Evolutionary conservation across 768 basidiomycete species (phyloP).

Genomic region (Suillus americanus): DNA sequence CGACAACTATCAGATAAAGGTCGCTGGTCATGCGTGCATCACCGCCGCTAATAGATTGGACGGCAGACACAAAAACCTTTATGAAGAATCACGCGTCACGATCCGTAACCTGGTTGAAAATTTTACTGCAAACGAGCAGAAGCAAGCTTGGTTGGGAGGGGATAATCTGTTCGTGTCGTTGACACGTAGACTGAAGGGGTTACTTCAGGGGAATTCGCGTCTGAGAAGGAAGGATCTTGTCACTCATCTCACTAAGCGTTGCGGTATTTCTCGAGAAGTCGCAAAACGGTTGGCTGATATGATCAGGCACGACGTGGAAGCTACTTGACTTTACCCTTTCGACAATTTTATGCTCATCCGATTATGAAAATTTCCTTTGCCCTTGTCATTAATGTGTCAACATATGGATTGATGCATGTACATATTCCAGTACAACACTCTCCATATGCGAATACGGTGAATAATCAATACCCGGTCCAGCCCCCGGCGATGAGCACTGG

Average conservation of each 20-base stretch:
- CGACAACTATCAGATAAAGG: constrained; percentile 22
- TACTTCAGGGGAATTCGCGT: constrained; percentile 13
- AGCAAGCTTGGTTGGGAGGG: constrained; percentile 9
- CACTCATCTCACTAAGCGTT: constrained; percentile 23
- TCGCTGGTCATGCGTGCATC: constrained; percentile 32
- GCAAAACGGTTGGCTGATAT: constrained; percentile 23
- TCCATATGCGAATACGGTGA: background rate
- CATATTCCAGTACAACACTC: background rate
- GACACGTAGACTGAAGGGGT: constrained; percentile 10
- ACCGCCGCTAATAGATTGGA: constrained; percentile 26
- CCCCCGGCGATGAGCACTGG: background rate
- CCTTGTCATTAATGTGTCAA: background rate
- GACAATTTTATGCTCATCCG: background rate
- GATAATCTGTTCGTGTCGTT: constrained; percentile 18
- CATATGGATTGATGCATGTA: background rate
- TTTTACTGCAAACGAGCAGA: background rate
- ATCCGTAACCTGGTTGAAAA: background rate
- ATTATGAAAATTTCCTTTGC: background rate
- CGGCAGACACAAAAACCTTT: background rate
- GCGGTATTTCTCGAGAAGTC: constrained; percentile 25
- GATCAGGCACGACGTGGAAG: constrained; percentile 15
- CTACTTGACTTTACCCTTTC: background rate
- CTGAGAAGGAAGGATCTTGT: constrained; percentile 20
- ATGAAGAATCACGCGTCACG: background rate
- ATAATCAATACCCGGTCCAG: background rate